phyloP scores from a whole-genome alignment of 202 grass and related monocot species.

The Digitaria exilis region DNA sequence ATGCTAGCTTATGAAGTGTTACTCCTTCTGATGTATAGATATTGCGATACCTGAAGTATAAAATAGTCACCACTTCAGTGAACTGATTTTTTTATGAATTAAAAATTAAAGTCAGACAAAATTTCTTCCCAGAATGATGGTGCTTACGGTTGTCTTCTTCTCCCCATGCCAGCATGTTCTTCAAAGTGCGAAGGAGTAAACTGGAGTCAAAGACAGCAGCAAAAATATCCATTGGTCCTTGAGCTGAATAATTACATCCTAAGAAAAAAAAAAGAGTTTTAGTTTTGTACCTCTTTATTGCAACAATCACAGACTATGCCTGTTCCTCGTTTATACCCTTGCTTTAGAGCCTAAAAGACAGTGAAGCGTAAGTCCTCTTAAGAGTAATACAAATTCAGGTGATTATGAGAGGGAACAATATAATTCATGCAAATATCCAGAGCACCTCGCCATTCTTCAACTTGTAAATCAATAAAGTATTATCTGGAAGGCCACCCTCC shows the following conservation, averaged over 20 bases:
- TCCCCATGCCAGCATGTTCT: conserved; percentile 76
- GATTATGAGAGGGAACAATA: not conserved
- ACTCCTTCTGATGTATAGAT: conserved; percentile 87
- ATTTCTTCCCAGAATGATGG: conserved; percentile 22
- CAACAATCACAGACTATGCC: conserved; percentile 72
- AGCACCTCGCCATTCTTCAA: conserved; percentile 69
- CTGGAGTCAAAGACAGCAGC: conserved; percentile 55
- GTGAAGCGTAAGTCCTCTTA: conserved; percentile 23
- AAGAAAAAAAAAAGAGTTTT: conserved; percentile 27
- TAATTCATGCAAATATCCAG: conserved; percentile 39
- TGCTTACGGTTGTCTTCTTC: conserved; percentile 81
- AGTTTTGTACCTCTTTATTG: conserved; percentile 52
- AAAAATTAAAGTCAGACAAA: not conserved
- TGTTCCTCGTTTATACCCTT: conserved; percentile 66
- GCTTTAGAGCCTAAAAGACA: conserved; percentile 59
- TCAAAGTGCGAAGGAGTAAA: conserved; percentile 90
- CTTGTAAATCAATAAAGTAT: conserved; percentile 69
- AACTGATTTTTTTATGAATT: conserved; percentile 32
- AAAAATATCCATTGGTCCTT: conserved; percentile 23
- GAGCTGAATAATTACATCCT: conserved; percentile 30
- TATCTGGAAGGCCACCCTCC: conserved; percentile 71
- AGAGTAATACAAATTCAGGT: conserved; percentile 38
- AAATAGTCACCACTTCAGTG: conserved; percentile 30
- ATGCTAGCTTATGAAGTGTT: conserved; percentile 78
- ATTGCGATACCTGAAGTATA: conserved; percentile 65